phyloP scores from a whole-genome alignment of 208 protist species.

The Leishmania martiniquensis region DNA sequence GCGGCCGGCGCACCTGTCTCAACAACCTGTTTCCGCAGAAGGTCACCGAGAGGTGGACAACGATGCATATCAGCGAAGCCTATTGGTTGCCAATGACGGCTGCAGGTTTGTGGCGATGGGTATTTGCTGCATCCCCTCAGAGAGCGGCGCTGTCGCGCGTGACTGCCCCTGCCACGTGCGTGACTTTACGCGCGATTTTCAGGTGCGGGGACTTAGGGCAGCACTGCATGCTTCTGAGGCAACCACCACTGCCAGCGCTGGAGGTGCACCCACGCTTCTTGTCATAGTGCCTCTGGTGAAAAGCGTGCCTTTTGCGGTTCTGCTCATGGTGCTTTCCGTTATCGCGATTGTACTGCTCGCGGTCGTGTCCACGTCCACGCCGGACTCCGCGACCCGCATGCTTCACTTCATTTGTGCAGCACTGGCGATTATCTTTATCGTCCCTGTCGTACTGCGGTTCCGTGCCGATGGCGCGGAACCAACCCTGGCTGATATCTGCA shows the following conservation, averaged over 20 bases:
- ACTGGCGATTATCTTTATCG: conserved; percentile 43
- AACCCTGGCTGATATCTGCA: conserved; percentile 38
- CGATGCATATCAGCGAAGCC: not conserved
- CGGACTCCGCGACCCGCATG: not conserved
- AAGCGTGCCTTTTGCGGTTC: conserved; percentile 20
- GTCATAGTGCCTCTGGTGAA: conserved; percentile 24
- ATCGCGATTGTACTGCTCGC: conserved; percentile 49
- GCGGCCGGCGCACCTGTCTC: not conserved
- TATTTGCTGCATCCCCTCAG: not conserved
- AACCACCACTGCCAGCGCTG: conserved; percentile 11
- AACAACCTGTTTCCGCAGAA: not conserved
- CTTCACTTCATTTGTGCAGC: conserved; percentile 33
- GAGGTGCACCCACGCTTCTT: not conserved
- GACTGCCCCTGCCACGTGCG: not conserved
- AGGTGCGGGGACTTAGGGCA: conserved; percentile 5
- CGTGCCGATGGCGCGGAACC: conserved; percentile 27
- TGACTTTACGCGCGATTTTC: conserved; percentile 14
- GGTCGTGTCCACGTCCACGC: conserved; percentile 31
- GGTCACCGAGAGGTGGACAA: not conserved
- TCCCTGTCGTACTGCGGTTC: conserved; percentile 42
- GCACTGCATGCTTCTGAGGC: conserved; percentile 17
- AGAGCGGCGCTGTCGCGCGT: not conserved
- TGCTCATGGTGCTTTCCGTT: conserved; percentile 39
- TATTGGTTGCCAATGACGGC: not conserved
- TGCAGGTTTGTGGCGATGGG: no score